These are phyloP conservation scores for Aspergillus pseudoterreus DNA, from an alignment of 2,329 filamentous ascomycete genomes.

Conservation along the genomic window DNA sequence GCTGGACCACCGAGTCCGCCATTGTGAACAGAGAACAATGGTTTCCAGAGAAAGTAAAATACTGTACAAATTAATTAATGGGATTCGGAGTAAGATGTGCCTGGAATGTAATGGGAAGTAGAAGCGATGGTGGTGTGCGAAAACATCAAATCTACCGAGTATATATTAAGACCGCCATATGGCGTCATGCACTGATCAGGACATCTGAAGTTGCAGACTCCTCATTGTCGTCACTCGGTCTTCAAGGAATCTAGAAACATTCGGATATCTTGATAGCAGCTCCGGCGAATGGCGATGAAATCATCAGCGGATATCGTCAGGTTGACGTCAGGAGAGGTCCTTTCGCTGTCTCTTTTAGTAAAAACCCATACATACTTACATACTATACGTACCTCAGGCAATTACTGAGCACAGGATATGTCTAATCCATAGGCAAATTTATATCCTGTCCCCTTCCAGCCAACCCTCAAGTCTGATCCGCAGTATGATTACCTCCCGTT, in stretches of 20 bases:
- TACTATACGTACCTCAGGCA: too few species aligned
- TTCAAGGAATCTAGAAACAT: too few species aligned
- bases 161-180: background rate
- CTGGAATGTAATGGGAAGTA: too few species aligned
- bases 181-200: background rate
- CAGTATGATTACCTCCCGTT: too few species aligned
- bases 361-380: too few species aligned
- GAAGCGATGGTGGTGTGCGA: background rate
- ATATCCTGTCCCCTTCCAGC: too few species aligned
- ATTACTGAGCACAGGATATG: too few species aligned
- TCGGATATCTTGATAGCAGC: background rate
- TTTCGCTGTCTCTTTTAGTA: background rate
- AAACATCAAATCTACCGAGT: too few species aligned
- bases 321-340: conserved; percentile 13
- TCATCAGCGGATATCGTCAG: conserved; percentile 7
- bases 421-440: too few species aligned
- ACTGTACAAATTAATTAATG: background rate
- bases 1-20: conserved; percentile 50
- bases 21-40: conserved; percentile 26
- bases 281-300: background rate
- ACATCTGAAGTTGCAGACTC: background rate
- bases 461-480: too few species aligned
- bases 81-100: background rate
- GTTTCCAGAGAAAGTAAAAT: background rate
- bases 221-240: background rate